These are phyloP conservation scores for Kodamaea sagamina DNA, from an alignment of 805 yeast genomes.

Conservation along the genomic window DNA sequence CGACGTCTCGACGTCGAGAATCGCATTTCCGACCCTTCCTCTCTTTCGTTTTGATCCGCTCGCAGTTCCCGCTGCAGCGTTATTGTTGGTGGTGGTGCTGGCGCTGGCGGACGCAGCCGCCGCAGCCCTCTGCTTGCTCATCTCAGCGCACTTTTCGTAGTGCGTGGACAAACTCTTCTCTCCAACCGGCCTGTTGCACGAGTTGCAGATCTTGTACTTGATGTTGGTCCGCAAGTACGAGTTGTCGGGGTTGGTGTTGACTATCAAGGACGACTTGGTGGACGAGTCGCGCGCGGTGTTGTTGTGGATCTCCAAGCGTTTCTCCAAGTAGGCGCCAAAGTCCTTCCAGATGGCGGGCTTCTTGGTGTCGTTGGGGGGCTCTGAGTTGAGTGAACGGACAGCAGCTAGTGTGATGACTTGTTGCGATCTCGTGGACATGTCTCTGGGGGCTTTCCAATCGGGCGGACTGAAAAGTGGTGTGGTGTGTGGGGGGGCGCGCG, in stretches of 20 bases:
- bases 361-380: constrained; percentile 17
- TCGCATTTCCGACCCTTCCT: constrained; percentile 21
- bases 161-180: constrained; percentile 34
- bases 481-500: constrained; percentile 1
- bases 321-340: constrained; percentile 44
- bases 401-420: constrained; percentile 30
- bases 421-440: constrained; percentile 27
- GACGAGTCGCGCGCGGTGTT: constrained; percentile 24
- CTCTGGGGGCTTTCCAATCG: background rate
- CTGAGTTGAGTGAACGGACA: constrained; percentile 27
- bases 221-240: constrained; percentile 36
- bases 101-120: constrained; percentile 17
- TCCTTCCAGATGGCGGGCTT: constrained; percentile 46
- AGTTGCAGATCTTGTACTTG: constrained; percentile 40
- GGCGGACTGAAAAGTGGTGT: background rate
- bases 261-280: constrained; percentile 23
- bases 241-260: constrained; percentile 26
- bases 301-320: constrained; percentile 32
- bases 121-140: constrained; percentile 33
- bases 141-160: constrained; percentile 38
- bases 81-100: no score
- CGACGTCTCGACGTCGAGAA: constrained; percentile 35
- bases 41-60: constrained; percentile 32
- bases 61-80: constrained; percentile 13
- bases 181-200: constrained; percentile 45